These are phyloP conservation scores for Colletotrichum aenigma DNA, from an alignment of 2,329 filamentous ascomycete genomes.

Conservation along the genomic window DNA sequence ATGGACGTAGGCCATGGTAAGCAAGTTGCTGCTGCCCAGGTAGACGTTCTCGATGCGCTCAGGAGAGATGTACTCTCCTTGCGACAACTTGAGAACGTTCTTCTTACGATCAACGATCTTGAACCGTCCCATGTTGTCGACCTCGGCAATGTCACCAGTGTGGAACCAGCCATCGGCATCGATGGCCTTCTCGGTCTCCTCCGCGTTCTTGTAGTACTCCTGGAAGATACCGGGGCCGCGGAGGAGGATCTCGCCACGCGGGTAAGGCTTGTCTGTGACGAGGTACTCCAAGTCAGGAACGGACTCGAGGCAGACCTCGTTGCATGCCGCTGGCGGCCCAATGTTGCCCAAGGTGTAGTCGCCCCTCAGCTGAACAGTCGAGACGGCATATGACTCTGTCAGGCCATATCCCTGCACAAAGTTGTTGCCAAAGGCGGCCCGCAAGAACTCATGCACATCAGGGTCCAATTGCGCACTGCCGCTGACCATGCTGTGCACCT, in stretches of 20 bases:
- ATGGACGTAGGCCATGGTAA: slow-evolving; percentile 87
- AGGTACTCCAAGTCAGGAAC: slow-evolving; percentile 95
- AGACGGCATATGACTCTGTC: slow-evolving; percentile 89
- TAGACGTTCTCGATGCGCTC: slow-evolving; percentile 97
- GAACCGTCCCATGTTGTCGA: slow-evolving; percentile 87
- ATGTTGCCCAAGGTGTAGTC: slow-evolving; percentile 85
- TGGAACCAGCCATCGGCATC: slow-evolving; percentile 96
- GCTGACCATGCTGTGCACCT: slow-evolving; percentile 75
- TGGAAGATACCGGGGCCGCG: slow-evolving; percentile 81
- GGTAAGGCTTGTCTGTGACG: slow-evolving; percentile 83
- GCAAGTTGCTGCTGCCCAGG: slow-evolving; percentile 77
- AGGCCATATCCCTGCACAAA: slow-evolving; percentile 91
- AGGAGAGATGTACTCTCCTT: slow-evolving; percentile 97
- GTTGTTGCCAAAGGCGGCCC: slow-evolving; percentile 78
- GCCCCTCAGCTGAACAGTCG: slow-evolving; percentile 68
- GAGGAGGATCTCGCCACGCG: slow-evolving; percentile 87
- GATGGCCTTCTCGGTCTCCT: slow-evolving; percentile 82
- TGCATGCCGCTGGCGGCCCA: slow-evolving; percentile 69
- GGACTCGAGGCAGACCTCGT: slow-evolving; percentile 82
- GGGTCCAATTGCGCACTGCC: slow-evolving; percentile 93
- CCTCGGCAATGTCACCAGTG: slow-evolving; percentile 87
- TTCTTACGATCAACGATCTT: slow-evolving; percentile 96
- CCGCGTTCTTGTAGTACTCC: slow-evolving; percentile 89
- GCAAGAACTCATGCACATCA: slow-evolving; percentile 85
- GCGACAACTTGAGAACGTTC: slow-evolving; percentile 98